A percentile compares a stretch with the other conserved stretches of the same genome.
These are phyloP conservation scores for Suillus decipiens DNA, from an alignment of 768 basidiomycete genomes.

Conservation along the genomic window DNA sequence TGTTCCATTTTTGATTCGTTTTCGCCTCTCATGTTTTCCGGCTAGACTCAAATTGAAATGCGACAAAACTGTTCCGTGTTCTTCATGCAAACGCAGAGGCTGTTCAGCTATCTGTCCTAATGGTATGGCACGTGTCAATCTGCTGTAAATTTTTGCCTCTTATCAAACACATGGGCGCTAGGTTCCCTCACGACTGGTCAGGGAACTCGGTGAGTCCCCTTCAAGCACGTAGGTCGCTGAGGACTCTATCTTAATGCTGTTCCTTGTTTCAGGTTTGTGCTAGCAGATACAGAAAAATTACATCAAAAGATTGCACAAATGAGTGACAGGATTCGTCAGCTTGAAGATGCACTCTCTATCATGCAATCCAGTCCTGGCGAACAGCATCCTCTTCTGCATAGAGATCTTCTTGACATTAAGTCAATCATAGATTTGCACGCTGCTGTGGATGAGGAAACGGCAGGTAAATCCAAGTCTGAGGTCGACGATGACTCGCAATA, in stretches of 20 bases:
- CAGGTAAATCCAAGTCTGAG: constrained; percentile 28
- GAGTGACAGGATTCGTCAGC: constrained; percentile 69
- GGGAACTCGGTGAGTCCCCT: constrained; percentile 60
- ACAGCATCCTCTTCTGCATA: constrained; percentile 57
- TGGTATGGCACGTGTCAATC: constrained; percentile 28
- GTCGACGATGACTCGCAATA: constrained; percentile 47
- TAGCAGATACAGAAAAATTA: constrained; percentile 70
- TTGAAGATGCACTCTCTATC: constrained; percentile 67
- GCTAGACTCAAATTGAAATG: constrained; percentile 69
- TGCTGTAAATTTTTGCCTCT: background rate
- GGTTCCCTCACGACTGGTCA: constrained; percentile 75
- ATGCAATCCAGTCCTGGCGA: constrained; percentile 54
- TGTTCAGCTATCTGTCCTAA: constrained; percentile 81
- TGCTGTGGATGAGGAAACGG: constrained; percentile 46
- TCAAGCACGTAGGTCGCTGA: constrained; percentile 1
- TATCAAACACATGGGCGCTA: constrained; percentile 11
- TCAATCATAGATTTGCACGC: constrained; percentile 69
- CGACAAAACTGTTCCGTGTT: constrained; percentile 64
- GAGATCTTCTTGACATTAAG: constrained; percentile 65
- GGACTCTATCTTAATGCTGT: constrained; percentile 4
- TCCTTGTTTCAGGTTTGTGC: constrained; percentile 52
- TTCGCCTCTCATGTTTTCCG: background rate
- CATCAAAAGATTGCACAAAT: constrained; percentile 68
- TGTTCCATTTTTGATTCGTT: constrained; percentile 14
- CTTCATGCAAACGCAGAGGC: constrained; percentile 68